Evolutionary conservation across 2,329 filamentous ascomycete genomes (phyloP), one percentile per base, ranked within the genome.

Genomic region (Graphilbum fragrans): DNA sequence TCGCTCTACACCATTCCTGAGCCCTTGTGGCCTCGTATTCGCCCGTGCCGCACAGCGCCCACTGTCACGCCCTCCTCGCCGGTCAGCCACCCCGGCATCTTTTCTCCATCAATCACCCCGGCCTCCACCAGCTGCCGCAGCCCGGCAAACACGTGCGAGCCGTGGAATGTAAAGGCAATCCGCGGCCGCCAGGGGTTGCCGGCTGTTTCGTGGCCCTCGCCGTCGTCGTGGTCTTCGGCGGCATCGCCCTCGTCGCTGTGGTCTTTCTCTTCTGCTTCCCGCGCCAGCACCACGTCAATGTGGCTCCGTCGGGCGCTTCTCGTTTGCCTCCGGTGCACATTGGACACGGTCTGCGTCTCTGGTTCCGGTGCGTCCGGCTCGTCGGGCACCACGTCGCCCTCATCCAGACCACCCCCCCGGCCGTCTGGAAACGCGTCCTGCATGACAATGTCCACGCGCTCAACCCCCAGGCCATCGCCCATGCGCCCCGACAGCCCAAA

Each of bases 71-170:
- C 82, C 35, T 86, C 82, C 53, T 94, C 86, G 2, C 86, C 87
- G 1, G 86, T 92, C 80, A 94, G 81, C 86, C 86, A 94, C 0
- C 82, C 82, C 0, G 87, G 86, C 82, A 93, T 88, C 41, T 67
- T 74, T 52, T 79, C 72, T 2, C 85, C 81, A 54, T 93, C 77
- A 21, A 94, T 65, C 39, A 84, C 69, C 1, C 85, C 86, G 16
- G 74, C 63, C 57, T 93, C 86, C 0, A 90, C 82, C 25, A 94
- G 67, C 53, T 82, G 77, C 37, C 85, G 72, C 20, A 94, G 69
- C 0, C 87, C 87, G 0, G 80, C 80, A 61, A 93, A 90, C 3
- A 94, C 78, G 55, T 94, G 85, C 1, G 70, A 59, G 1, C 87
- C 87, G 32, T 80, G 72, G 47, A 94, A 83, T 0, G 75, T 78